Evolutionary conservation across 441 rosid species (phyloP).

Genomic region (Pelargonium cotyledonis): DNA sequence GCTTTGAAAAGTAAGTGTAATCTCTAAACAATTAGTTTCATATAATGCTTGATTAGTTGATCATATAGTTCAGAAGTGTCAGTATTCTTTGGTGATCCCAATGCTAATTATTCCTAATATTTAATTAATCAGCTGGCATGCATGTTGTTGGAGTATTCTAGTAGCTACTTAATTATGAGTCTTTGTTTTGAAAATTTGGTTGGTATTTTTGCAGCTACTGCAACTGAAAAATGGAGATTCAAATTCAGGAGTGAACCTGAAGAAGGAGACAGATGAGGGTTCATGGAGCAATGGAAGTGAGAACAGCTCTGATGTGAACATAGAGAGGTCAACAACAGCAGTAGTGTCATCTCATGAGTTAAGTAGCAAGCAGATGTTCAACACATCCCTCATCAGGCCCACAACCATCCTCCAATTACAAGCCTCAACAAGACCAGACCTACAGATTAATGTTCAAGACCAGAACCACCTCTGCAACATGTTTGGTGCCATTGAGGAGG

Average conservation of each 20-base stretch:
- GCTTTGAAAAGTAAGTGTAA: no score
- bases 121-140: neutral
- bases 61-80: constrained; percentile 3
- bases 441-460: constrained; percentile 53
- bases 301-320: constrained; percentile 55
- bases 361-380: constrained; percentile 40
- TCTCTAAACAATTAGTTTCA: neutral
- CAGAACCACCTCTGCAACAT: constrained; percentile 58
- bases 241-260: constrained; percentile 31
- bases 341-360: no score
- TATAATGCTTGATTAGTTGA: neutral
- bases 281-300: constrained; percentile 87
- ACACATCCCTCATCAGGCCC: constrained; percentile 42
- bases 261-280: constrained; percentile 51
- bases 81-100: constrained; percentile 6
- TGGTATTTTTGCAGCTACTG: constrained; percentile 38
- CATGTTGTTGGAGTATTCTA: neutral
- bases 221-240: constrained; percentile 49
- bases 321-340: constrained; percentile 35
- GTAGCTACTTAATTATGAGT: neutral
- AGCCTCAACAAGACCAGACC: constrained; percentile 44
- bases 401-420: constrained; percentile 45
- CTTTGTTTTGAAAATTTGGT: neutral
- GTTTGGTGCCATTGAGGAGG: constrained; percentile 61
- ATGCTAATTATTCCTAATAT: neutral